These are phyloP conservation scores for Zygosaccharomyces pseudobailii DNA, from an alignment of 1,139 yeast species.

Conservation along the genomic window DNA sequence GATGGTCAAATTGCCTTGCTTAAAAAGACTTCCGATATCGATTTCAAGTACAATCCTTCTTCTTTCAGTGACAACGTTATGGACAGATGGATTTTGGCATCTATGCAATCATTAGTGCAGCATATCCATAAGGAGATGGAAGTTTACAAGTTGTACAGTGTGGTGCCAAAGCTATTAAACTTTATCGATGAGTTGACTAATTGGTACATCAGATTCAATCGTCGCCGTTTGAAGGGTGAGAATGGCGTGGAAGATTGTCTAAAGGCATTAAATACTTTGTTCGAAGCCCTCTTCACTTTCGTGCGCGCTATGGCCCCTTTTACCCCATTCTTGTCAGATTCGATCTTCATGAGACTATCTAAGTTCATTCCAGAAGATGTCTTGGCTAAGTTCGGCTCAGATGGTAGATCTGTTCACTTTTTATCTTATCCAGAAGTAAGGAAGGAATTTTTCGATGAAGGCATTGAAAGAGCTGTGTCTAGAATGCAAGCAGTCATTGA, in stretches of 20 bases:
- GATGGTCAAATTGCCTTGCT: slow-evolving; percentile 88
- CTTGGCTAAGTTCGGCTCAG: slow-evolving; percentile 42
- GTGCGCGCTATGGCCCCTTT: slow-evolving; percentile 98
- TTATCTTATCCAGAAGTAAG: slow-evolving; percentile 84
- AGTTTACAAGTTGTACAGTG: slow-evolving; percentile 87
- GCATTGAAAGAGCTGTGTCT: slow-evolving; percentile 75
- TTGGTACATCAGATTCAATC: slow-evolving; percentile 98
- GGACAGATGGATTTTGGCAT: slow-evolving; percentile 97
- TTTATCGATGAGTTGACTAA: slow-evolving; percentile 94
- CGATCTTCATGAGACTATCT: slow-evolving; percentile 73
- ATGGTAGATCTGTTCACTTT: slow-evolving; percentile 86
- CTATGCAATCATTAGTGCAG: slow-evolving; percentile 82
- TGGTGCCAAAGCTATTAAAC: slow-evolving; percentile 83
- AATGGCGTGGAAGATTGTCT: slow-evolving; percentile 79
- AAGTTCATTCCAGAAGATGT: slow-evolving; percentile 54
- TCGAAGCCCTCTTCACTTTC: slow-evolving; percentile 83
- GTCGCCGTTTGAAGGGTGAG: slow-evolving; percentile 96
- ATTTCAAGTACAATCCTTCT: slow-evolving; percentile 65
- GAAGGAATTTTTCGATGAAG: slow-evolving; percentile 71
- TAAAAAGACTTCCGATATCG: slow-evolving; percentile 67
- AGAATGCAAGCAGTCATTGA: slow-evolving; percentile 98
- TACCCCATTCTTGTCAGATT: slow-evolving; percentile 92
- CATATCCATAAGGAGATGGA: slow-evolving; percentile 87
- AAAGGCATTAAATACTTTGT: slow-evolving; percentile 82
- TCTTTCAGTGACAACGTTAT: slow-evolving; percentile 76